These are phyloP conservation scores for Immersiporthe knoxdaviesiana DNA, from an alignment of 2,329 filamentous ascomycete genomes.

Conservation along the genomic window DNA sequence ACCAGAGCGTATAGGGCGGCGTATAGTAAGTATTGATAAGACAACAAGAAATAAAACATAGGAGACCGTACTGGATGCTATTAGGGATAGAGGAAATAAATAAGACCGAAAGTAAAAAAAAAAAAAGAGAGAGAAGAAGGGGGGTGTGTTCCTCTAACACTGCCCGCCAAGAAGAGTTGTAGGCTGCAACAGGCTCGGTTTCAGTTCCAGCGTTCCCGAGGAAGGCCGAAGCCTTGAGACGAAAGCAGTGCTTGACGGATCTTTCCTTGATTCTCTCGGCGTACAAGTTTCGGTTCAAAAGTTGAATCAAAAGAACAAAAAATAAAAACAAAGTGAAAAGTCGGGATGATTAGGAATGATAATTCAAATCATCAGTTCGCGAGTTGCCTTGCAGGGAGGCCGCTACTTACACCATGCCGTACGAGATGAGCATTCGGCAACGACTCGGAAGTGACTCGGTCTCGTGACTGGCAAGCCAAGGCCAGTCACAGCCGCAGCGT, in stretches of 20 bases:
- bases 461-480: not conserved
- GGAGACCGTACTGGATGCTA: not conserved
- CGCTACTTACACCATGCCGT: not conserved
- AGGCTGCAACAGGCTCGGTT: slow-evolving; percentile 27
- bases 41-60: not conserved
- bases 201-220: slow-evolving; percentile 22
- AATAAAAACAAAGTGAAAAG: slow-evolving; percentile 5
- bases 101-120: not conserved
- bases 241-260: slow-evolving; percentile 18
- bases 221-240: slow-evolving; percentile 18
- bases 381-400: not conserved
- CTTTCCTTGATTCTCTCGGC: slow-evolving; percentile 9
- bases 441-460: not conserved
- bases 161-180: slow-evolving; percentile 18
- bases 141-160: slow-evolving; percentile 24
- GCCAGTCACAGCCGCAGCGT: not conserved
- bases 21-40: not conserved
- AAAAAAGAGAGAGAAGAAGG: not conserved
- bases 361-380: not conserved
- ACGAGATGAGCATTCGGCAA: not conserved
- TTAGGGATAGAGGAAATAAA: not conserved
- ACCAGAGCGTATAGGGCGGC: not conserved
- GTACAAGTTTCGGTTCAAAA: slow-evolving; percentile 12
- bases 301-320: too few species aligned
- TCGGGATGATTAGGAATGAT: slow-evolving; percentile 11